Conservation (phyloP, 352 stramenopile genomes). For the Phytophthora europaea region DNA sequence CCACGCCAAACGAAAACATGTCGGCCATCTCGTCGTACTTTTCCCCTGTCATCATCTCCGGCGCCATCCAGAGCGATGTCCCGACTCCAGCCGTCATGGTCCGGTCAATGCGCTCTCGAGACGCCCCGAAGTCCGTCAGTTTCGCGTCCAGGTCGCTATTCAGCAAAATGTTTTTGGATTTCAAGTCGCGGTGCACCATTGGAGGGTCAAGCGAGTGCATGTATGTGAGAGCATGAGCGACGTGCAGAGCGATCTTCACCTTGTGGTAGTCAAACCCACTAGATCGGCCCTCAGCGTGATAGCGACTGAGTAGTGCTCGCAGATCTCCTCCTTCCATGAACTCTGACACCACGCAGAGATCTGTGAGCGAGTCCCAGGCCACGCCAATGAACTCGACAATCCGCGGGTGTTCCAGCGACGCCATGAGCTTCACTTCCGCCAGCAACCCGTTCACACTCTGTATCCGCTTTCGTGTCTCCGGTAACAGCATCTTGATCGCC, state of each 20-base stretch:
- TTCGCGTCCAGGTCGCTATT: slow-evolving; percentile 37
- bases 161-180: slow-evolving; percentile 47
- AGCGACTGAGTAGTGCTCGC: slow-evolving; percentile 35
- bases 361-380: slow-evolving; percentile 52
- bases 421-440: slow-evolving; percentile 59
- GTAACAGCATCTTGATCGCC: slow-evolving; percentile 54
- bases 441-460: slow-evolving; percentile 54
- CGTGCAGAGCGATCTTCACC: slow-evolving; percentile 45
- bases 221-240: slow-evolving; percentile 46
- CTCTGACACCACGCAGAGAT: slow-evolving; percentile 52
- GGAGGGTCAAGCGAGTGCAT: slow-evolving; percentile 39
- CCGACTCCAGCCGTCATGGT: slow-evolving; percentile 48
- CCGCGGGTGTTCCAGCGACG: slow-evolving; percentile 40
- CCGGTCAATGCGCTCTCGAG: slow-evolving; percentile 31
- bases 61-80: slow-evolving; percentile 39
- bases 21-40: slow-evolving; percentile 43
- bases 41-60: slow-evolving; percentile 42
- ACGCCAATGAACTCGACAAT: slow-evolving; percentile 59
- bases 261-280: slow-evolving; percentile 47
- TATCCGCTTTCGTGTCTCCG: slow-evolving; percentile 28
- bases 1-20: slow-evolving; percentile 49
- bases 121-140: slow-evolving; percentile 54
- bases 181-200: slow-evolving; percentile 32
- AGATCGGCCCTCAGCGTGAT: slow-evolving; percentile 7
- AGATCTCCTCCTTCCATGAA: slow-evolving; percentile 54